phyloP scores from a whole-genome alignment of 2,329 filamentous ascomycete genomes.

The Cercospora nicotianae region DNA sequence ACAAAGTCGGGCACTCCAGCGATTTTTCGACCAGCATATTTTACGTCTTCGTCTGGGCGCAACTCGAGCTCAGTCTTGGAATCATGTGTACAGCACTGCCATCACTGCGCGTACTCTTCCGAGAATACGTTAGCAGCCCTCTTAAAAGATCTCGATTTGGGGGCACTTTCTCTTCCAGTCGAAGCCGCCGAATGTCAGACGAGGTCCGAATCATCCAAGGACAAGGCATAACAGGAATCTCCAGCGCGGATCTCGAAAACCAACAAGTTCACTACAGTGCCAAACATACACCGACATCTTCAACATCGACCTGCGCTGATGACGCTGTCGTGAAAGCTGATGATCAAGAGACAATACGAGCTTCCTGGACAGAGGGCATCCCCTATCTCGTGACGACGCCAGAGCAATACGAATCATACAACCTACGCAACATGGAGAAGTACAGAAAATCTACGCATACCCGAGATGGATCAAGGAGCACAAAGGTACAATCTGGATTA shows the following conservation, averaged over 20 bases:
- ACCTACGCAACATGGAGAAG: constrained; percentile 26
- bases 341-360: not conserved
- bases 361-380: not conserved
- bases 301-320: constrained; percentile 1
- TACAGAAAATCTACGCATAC: constrained; percentile 20
- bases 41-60: constrained; percentile 45
- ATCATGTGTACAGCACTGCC: constrained; percentile 47
- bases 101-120: constrained; percentile 47
- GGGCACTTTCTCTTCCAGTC: constrained; percentile 12
- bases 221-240: constrained; percentile 7
- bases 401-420: constrained; percentile 27
- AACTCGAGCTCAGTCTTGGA: constrained; percentile 44
- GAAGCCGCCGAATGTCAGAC: constrained; percentile 19
- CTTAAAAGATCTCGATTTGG: constrained; percentile 17
- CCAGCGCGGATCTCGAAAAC: constrained; percentile 4
- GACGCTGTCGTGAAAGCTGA: not conserved
- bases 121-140: constrained; percentile 40
- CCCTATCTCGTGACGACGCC: constrained; percentile 21
- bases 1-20: constrained; percentile 36
- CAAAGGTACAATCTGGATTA: not conserved
- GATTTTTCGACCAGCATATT: constrained; percentile 46
- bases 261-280: not conserved
- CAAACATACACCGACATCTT: constrained; percentile 11
- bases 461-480: constrained; percentile 10
- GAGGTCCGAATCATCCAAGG: constrained; percentile 12